phyloP scores from a whole-genome alignment of 768 basidiomycete genomes.

The Hydnomerulius pinastri region DNA sequence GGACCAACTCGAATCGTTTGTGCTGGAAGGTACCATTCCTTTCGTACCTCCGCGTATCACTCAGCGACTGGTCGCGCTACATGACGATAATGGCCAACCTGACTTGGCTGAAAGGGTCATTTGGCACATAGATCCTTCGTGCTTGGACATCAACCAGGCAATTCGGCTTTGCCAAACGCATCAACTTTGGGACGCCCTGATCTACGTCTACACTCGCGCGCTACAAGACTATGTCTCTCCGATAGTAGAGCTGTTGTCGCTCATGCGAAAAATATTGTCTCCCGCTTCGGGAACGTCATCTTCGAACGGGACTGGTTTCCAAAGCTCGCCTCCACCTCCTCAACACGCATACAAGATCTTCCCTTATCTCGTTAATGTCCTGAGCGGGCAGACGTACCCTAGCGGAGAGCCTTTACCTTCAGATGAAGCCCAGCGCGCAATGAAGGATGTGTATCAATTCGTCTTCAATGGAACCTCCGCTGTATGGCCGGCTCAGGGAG shows the following conservation, averaged over 20 bases:
- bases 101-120: constrained; percentile 87
- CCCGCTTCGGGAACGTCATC: not conserved
- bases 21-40: constrained; percentile 72
- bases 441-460: constrained; percentile 75
- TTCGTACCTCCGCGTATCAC: constrained; percentile 86
- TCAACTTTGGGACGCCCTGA: constrained; percentile 88
- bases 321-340: constrained; percentile 31
- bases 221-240: constrained; percentile 89
- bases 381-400: constrained; percentile 87
- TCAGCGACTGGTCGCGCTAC: constrained; percentile 77
- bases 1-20: constrained; percentile 75
- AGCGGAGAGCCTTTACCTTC: constrained; percentile 70
- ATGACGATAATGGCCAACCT: constrained; percentile 68
- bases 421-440: constrained; percentile 69
- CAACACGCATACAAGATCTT: constrained; percentile 90
- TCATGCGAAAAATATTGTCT: constrained; percentile 56
- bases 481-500: constrained; percentile 79
- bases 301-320: constrained; percentile 15
- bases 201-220: constrained; percentile 91
- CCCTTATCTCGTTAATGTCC: constrained; percentile 77
- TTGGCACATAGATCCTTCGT: constrained; percentile 92
- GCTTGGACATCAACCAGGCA: constrained; percentile 91
- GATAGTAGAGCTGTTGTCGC: constrained; percentile 76
- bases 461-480: constrained; percentile 81
- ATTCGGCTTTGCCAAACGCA: constrained; percentile 83